Percentiles rank a stretch among this genome's conserved stretches.
Evolutionary conservation across 2,329 filamentous ascomycete species (phyloP).

Genomic region (Stromatinia cepivora): DNA sequence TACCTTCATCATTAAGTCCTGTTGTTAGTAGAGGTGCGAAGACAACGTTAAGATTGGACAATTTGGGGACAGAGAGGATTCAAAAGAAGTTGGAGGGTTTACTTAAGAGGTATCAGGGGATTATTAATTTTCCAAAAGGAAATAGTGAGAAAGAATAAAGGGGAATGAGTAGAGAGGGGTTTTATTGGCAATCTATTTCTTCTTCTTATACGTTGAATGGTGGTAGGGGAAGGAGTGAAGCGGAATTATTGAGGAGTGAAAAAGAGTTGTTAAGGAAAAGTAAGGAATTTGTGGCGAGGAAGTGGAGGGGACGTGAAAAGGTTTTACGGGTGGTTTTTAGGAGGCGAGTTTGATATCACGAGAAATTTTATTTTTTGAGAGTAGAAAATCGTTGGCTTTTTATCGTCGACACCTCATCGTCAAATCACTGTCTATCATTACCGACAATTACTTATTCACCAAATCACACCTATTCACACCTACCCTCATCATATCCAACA

Average conservation of each 20-base stretch:
- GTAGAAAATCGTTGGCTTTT: not conserved
- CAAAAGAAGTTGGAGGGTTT: not conserved
- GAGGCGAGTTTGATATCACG: not conserved
- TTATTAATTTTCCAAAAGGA: not conserved
- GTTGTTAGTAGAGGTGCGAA: not conserved
- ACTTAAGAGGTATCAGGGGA: slow-evolving; percentile 3
- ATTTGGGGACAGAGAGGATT: not conserved
- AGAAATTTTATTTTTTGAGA: not conserved
- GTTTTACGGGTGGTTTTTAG: not conserved
- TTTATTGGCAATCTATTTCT: slow-evolving; percentile 14
- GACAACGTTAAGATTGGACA: not conserved
- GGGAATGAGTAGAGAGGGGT: slow-evolving; percentile 14
- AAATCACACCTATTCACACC: not conserved
- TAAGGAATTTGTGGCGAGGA: slow-evolving; percentile 9
- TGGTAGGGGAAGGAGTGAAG: not conserved
- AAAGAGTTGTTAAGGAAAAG: slow-evolving; percentile 12
- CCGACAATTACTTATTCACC: no score
- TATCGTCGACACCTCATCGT: not conserved
- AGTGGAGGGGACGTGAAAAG: not conserved
- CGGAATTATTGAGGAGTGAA: slow-evolving; percentile 9
- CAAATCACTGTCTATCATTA: not conserved
- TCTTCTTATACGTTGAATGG: slow-evolving; percentile 10
- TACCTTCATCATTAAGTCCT: not conserved
- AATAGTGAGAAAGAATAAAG: not conserved
- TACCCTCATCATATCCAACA: not conserved